These are phyloP conservation scores for Ganoderma resinaceum DNA, from an alignment of 1,284 basidiomycete species.

Conservation along the genomic window DNA sequence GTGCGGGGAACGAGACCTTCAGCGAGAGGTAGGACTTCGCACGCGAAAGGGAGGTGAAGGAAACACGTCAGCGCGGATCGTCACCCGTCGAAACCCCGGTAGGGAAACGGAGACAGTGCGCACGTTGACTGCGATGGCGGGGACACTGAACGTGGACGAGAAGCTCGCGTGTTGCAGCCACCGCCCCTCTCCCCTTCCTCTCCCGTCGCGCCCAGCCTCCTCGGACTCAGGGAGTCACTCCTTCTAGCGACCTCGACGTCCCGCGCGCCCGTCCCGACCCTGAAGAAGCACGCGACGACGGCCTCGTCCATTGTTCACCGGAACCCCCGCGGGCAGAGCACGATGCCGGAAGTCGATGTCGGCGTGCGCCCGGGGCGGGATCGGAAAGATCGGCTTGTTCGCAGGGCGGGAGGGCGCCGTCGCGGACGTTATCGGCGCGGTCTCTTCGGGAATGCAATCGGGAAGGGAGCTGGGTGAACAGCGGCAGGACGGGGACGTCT, in stretches of 20 bases:
- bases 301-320: too few relatives aligned
- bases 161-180: background rate
- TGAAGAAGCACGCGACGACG: too few relatives aligned
- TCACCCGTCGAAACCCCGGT: too few relatives aligned
- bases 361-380: too few relatives aligned
- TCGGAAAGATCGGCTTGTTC: too few relatives aligned
- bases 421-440: background rate
- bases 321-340: too few relatives aligned
- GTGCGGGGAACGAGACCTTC: background rate
- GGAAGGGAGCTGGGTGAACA: background rate
- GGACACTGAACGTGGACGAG: background rate
- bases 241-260: too few relatives aligned
- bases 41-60: too few relatives aligned
- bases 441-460: background rate
- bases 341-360: too few relatives aligned
- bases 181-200: background rate
- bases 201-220: background rate
- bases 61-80: too few relatives aligned
- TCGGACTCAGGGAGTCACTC: too few relatives aligned
- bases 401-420: background rate
- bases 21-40: background rate
- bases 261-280: too few relatives aligned
- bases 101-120: background rate
- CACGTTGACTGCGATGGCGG: background rate
- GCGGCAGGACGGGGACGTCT: background rate